These are phyloP conservation scores for Symbiodinium natans DNA, from an alignment of 73 alveolate species.

Conservation along the genomic window DNA sequence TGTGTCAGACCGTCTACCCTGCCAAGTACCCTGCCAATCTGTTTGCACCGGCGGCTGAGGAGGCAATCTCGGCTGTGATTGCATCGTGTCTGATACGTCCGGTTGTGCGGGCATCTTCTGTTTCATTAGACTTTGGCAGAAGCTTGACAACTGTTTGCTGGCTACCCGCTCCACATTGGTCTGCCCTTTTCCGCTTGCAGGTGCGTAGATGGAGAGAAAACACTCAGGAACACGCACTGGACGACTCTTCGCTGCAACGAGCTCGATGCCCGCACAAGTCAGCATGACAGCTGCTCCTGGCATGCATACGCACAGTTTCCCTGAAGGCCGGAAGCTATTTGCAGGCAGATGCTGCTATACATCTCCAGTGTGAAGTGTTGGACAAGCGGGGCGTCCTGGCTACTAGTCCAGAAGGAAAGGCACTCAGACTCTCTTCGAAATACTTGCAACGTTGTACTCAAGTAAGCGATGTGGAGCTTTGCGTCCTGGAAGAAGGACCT, in stretches of 20 bases:
- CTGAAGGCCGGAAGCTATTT: neutral
- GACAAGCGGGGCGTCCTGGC: conserved; percentile 30
- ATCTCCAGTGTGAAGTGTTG: conserved; percentile 11
- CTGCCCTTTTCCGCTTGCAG: neutral
- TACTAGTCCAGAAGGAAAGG: neutral
- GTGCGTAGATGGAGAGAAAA: neutral
- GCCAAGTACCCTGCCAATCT: neutral
- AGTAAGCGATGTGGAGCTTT: no score
- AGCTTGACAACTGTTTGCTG: no score
- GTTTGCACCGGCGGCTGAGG: neutral
- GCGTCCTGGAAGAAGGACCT: no score
- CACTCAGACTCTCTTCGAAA: no score
- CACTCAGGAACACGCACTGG: neutral
- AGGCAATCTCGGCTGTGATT: neutral
- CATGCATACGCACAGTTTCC: no score
- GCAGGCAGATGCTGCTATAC: neutral
- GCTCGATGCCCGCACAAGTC: no score
- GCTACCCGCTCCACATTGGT: neutral
- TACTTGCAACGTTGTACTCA: no score
- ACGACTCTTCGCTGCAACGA: neutral
- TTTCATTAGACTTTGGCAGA: no score
- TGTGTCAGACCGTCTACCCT: conserved; percentile 1
- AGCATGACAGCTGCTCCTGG: no score
- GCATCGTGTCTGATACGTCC: no score
- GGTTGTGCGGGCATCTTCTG: no score